A percentile compares a stretch with the other conserved stretches of the same genome.
Evolutionary conservation across 352 stramenopile species (phyloP).

Genomic region (Globisporangium okanoganense): DNA sequence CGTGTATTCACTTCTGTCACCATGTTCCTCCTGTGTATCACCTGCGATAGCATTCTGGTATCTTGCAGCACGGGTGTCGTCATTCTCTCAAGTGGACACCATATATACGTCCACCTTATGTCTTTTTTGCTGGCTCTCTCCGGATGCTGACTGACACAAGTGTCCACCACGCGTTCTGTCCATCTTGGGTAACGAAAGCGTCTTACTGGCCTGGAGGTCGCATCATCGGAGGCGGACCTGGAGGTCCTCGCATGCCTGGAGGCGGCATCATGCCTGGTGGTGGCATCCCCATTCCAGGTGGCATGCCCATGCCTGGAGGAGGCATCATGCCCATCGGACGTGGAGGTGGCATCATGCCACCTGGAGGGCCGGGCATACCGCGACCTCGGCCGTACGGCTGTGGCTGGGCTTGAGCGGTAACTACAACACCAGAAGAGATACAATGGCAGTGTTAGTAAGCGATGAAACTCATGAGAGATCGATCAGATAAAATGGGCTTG

Average conservation of each 20-base stretch:
- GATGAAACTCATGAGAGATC: neutral
- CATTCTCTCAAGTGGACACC: neutral
- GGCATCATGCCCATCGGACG: slow-evolving; percentile 68
- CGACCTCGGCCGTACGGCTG: slow-evolving; percentile 78
- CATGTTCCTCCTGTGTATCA: neutral
- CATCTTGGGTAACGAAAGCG: slow-evolving; percentile 1
- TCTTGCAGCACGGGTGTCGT: neutral
- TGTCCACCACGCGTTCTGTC: neutral
- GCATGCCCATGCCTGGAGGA: slow-evolving; percentile 75
- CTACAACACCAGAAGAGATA: slow-evolving; percentile 24
- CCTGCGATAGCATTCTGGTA: neutral
- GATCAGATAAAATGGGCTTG: neutral
- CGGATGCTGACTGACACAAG: neutral
- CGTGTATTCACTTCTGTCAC: neutral
- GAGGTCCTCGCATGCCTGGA: slow-evolving; percentile 60
- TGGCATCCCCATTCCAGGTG: slow-evolving; percentile 67
- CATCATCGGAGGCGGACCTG: slow-evolving; percentile 35
- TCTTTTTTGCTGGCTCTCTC: neutral
- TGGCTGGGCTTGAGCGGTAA: slow-evolving; percentile 76
- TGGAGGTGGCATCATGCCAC: slow-evolving; percentile 62
- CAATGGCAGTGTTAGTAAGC: neutral
- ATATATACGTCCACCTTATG: neutral
- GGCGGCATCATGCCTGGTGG: slow-evolving; percentile 75
- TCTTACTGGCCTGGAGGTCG: slow-evolving; percentile 61
- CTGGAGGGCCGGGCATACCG: slow-evolving; percentile 55